Evolutionary conservation across 75 land plant genomes (phyloP).

Genomic region (Adiantum capillusveneris): DNA sequence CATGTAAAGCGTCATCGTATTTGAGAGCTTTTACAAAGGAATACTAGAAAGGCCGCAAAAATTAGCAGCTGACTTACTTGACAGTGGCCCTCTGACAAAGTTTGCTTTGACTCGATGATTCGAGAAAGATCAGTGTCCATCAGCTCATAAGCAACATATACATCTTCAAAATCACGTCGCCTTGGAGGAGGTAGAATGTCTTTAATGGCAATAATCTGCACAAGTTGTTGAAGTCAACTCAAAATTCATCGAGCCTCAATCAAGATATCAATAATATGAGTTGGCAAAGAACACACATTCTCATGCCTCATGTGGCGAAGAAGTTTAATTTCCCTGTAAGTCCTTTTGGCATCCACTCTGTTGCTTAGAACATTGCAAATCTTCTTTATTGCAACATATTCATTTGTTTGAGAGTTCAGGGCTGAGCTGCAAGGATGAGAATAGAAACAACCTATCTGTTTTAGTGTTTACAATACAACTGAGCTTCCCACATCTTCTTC

Average conservation of each 20-base stretch:
- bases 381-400: no score
- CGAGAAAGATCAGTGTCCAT: conserved; percentile 77
- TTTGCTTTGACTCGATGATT: conserved; percentile 60
- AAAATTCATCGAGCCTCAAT: no score
- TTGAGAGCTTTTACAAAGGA: background rate
- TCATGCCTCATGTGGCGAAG: conserved; percentile 73
- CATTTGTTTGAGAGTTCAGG: no score
- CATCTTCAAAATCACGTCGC: conserved; percentile 48
- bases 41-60: background rate
- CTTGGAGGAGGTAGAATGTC: conserved; percentile 60
- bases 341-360: conserved; percentile 44
- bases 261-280: no score
- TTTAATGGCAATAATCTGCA: conserved; percentile 48
- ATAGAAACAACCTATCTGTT: no score
- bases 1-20: background rate
- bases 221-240: no score
- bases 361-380: no score
- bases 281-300: conserved; percentile 36
- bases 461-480: no score
- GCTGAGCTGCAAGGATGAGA: no score
- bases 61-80: conserved; percentile 27
- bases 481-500: no score
- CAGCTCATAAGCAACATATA: conserved; percentile 59
- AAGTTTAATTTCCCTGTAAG: conserved; percentile 78
- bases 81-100: conserved; percentile 59